phyloP scores from a whole-genome alignment of 2,329 filamentous ascomycete species.

The Whalleya microplaca region DNA sequence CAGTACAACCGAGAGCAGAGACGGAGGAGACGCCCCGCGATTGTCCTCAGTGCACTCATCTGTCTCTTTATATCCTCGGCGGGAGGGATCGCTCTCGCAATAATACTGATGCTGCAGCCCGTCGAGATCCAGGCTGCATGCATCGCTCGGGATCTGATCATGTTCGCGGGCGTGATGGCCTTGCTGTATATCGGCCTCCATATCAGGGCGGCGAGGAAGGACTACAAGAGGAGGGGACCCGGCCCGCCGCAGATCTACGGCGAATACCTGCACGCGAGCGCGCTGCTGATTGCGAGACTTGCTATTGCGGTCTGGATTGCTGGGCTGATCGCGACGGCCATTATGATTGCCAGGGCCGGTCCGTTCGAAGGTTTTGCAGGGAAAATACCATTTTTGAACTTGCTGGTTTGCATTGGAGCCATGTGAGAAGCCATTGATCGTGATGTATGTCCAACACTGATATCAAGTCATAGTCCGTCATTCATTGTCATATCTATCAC shows the following conservation, averaged over 20 bases:
- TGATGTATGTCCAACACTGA: conserved; percentile 1
- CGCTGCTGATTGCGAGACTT: conserved; percentile 36
- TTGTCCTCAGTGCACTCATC: conserved; percentile 35
- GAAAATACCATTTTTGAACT: conserved; percentile 36
- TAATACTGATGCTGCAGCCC: conserved; percentile 32
- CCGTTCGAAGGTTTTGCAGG: conserved; percentile 24
- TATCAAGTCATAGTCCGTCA: conserved; percentile 26
- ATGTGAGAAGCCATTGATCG: conserved; percentile 31
- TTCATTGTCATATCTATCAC: conserved; percentile 36
- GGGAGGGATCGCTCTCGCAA: conserved; percentile 33
- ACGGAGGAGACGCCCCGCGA: conserved; percentile 25
- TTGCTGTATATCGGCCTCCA: conserved; percentile 37
- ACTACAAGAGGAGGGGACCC: conserved; percentile 23
- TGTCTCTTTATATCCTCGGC: conserved; percentile 36
- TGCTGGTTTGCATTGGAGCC: conserved; percentile 36
- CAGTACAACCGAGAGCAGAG: conserved; percentile 28
- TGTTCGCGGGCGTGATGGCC: conserved; percentile 34
- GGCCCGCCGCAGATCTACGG: conserved; percentile 35
- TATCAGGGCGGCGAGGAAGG: conserved; percentile 32
- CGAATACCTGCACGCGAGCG: conserved; percentile 36
- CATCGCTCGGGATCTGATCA: conserved; percentile 37
- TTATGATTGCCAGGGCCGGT: conserved; percentile 31
- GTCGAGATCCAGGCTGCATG: conserved; percentile 27
- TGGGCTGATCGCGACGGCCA: conserved; percentile 34
- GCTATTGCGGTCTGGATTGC: conserved; percentile 36